These are phyloP conservation scores for Olyra latifolia DNA, from an alignment of 176 grass and related monocot genomes.

Conservation along the genomic window DNA sequence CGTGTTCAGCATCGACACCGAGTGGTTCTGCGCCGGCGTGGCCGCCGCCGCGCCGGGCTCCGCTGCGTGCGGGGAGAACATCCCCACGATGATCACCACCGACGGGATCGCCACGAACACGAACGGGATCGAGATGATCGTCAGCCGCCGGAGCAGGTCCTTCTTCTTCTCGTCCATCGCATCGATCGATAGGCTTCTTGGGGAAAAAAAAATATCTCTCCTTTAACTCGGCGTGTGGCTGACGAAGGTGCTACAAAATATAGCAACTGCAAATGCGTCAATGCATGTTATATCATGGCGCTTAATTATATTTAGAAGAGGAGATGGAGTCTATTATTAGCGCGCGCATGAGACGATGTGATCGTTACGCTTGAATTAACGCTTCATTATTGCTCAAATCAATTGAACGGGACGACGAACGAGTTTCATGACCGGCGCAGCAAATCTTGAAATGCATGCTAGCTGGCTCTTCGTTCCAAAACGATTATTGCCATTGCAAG, in stretches of 20 bases:
- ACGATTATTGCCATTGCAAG: background rate
- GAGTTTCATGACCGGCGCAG: background rate
- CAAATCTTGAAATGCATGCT: background rate
- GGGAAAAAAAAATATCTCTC: background rate
- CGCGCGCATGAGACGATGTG: background rate
- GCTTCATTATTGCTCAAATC: background rate
- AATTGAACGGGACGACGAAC: background rate
- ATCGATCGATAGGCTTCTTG: too few species aligned
- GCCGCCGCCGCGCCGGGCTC: constrained; percentile 7
- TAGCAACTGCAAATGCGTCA: background rate
- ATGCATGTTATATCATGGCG: background rate
- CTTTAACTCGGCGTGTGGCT: background rate
- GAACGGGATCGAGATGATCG: constrained; percentile 59
- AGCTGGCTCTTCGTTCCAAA: background rate
- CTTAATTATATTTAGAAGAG: background rate
- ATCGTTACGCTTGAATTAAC: background rate
- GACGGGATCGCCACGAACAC: constrained; percentile 54
- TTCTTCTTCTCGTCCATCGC: constrained; percentile 44
- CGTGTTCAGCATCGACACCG: constrained; percentile 54
- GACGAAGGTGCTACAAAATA: constrained; percentile 1
- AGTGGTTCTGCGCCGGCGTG: constrained; percentile 39
- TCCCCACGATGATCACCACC: constrained; percentile 45
- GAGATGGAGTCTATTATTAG: background rate
- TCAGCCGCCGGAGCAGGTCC: constrained; percentile 41
- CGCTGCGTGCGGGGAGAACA: constrained; percentile 39